Percentiles rank a stretch among this genome's conserved stretches.
These are phyloP conservation scores for Globisporangium camurandrum DNA, from an alignment of 352 stramenopile genomes.

Conservation along the genomic window DNA sequence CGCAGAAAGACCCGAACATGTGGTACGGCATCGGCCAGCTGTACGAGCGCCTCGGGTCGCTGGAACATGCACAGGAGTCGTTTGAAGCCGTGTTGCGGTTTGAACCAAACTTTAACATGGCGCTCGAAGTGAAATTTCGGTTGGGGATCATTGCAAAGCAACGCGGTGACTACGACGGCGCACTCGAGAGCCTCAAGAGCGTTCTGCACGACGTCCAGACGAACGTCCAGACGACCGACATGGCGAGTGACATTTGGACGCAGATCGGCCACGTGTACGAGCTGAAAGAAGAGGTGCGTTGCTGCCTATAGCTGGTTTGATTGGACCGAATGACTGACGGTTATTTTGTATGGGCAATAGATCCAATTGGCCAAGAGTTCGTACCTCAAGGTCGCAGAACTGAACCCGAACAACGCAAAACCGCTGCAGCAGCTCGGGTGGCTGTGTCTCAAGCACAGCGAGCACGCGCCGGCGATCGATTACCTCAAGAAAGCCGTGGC, in stretches of 20 bases:
- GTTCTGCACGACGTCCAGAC: slow-evolving; percentile 74
- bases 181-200: slow-evolving; percentile 76
- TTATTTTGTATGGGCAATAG: background rate
- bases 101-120: slow-evolving; percentile 85
- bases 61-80: slow-evolving; percentile 81
- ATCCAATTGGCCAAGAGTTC: slow-evolving; percentile 81
- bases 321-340: too few species aligned
- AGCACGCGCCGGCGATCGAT: slow-evolving; percentile 77
- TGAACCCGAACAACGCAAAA: slow-evolving; percentile 82
- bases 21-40: slow-evolving; percentile 86
- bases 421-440: slow-evolving; percentile 78
- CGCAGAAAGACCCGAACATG: slow-evolving; percentile 82
- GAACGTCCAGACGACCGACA: slow-evolving; percentile 77
- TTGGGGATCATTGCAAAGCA: slow-evolving; percentile 84
- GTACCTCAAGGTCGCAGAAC: slow-evolving; percentile 77
- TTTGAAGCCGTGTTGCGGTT: slow-evolving; percentile 82
- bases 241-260: slow-evolving; percentile 83
- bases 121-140: slow-evolving; percentile 80
- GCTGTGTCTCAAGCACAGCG: slow-evolving; percentile 80
- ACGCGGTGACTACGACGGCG: slow-evolving; percentile 70
- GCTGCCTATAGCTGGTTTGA: too few species aligned
- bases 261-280: slow-evolving; percentile 86
- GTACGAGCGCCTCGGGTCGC: slow-evolving; percentile 75
- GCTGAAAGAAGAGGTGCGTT: slow-evolving; percentile 61
- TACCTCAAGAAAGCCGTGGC: slow-evolving; percentile 79